Conservation (phyloP, 75 land plant genomes). For the Gnetum montanum region DNA sequence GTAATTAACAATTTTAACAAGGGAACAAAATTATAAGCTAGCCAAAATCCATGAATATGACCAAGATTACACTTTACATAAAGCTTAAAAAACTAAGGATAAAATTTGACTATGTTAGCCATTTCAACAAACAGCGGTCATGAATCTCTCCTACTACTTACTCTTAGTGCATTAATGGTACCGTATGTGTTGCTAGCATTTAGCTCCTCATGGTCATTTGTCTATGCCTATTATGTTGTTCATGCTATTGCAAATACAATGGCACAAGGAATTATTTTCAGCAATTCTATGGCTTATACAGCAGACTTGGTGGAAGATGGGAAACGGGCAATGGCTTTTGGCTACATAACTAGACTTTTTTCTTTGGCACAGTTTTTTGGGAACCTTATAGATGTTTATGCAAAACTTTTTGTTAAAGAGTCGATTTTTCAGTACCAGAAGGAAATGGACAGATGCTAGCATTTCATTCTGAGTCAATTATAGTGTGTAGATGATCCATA, state of each 20-base stretch:
- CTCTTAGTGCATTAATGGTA: constrained; percentile 38
- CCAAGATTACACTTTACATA: too few relatives aligned
- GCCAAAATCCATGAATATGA: too few relatives aligned
- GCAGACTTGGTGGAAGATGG: constrained; percentile 44
- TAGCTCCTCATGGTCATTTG: constrained; percentile 23
- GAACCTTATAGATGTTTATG: constrained; percentile 48
- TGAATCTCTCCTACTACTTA: constrained; percentile 70
- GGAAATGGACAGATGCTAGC: constrained; percentile 7
- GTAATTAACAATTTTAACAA: too few relatives aligned
- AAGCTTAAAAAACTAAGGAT: too few relatives aligned
- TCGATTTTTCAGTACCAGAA: constrained; percentile 16
- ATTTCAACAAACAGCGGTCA: too few relatives aligned
- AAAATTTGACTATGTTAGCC: too few relatives aligned
- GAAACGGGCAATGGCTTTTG: constrained; percentile 52
- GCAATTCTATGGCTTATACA: constrained; percentile 62
- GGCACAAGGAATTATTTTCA: constrained; percentile 65
- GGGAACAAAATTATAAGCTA: too few relatives aligned
- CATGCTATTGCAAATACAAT: constrained; percentile 47
- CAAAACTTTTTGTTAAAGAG: constrained; percentile 54
- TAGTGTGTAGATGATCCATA: constrained; percentile 41
- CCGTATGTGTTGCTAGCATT: constrained; percentile 60
- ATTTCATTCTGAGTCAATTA: constrained; percentile 7
- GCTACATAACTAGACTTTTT: constrained; percentile 53
- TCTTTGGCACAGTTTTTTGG: constrained; percentile 66
- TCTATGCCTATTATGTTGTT: constrained; percentile 51